Evolutionary conservation across 2,329 filamentous ascomycete genomes (phyloP).

Genomic region (Colletotrichum camelliae): DNA sequence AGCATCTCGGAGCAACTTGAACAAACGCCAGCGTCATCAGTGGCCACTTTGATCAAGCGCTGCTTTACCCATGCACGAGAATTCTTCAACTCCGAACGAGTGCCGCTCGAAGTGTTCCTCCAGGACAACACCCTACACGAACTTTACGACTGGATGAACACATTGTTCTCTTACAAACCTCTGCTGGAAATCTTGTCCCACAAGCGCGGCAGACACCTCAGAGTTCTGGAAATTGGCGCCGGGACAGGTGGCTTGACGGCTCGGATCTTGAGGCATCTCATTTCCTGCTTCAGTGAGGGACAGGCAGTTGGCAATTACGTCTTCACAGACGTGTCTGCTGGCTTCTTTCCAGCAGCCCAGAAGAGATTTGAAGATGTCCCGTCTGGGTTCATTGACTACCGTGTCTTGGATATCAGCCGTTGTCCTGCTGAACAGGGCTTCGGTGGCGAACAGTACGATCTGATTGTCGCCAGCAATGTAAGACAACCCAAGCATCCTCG

Average conservation of each 20-base stretch:
- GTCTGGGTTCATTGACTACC: neutral
- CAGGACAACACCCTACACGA: neutral
- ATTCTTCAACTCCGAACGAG: neutral
- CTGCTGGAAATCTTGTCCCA: neutral
- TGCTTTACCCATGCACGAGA: neutral
- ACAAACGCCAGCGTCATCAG: neutral
- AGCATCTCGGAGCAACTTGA: neutral
- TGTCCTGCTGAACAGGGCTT: conserved; percentile 36
- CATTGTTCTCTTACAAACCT: neutral
- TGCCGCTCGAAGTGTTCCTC: neutral
- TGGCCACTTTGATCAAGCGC: neutral
- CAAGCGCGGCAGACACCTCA: conserved; percentile 33
- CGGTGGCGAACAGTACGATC: conserved; percentile 34
- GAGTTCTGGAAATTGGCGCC: conserved; percentile 28
- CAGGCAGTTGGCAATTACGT: conserved; percentile 21
- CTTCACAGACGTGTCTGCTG: conserved; percentile 29
- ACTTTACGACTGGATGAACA: conserved; percentile 16
- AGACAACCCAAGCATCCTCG: neutral
- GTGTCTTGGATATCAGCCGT: conserved; percentile 29
- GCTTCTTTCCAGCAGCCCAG: conserved; percentile 25
- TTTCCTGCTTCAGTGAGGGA: conserved; percentile 15
- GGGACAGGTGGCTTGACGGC: conserved; percentile 9
- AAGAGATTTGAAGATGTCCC: neutral
- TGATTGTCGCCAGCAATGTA: conserved; percentile 40
- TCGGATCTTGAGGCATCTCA: neutral